Percentiles rank a stretch among this genome's conserved stretches.
Conservation (phyloP, 306 rosid genomes). For the Acacia crassicarpa region DNA sequence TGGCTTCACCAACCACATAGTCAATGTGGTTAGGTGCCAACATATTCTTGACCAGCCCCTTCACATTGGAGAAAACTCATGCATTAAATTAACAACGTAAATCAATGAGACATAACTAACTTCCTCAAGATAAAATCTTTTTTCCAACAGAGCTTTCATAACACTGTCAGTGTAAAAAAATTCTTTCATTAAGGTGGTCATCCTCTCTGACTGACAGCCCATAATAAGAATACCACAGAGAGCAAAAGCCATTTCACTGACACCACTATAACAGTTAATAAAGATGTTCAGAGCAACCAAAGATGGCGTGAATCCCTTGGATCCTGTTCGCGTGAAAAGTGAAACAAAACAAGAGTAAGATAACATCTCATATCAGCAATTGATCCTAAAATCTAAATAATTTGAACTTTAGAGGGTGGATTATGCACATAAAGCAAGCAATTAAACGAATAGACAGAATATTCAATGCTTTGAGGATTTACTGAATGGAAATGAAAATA, state of each 20-base stretch:
- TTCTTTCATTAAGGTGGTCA: not conserved
- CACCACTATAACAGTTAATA: not conserved
- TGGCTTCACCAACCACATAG: not conserved
- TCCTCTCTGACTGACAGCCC: not conserved
- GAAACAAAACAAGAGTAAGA: not conserved
- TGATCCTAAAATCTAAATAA: not conserved
- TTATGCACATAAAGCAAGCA: not conserved
- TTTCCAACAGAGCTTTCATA: not conserved
- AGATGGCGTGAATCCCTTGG: not conserved
- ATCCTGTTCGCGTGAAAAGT: not conserved
- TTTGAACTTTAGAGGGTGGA: not conserved
- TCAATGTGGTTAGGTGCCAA: not conserved
- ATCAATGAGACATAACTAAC: not conserved
- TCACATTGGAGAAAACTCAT: not conserved
- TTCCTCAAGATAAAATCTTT: not conserved
- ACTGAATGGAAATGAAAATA: not conserved
- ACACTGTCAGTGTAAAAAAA: not conserved
- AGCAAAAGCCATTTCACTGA: not conserved
- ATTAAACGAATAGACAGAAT: not conserved
- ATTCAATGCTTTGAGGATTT: not conserved
- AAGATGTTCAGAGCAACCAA: not conserved
- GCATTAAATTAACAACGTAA: not conserved
- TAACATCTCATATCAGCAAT: not conserved
- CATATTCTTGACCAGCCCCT: rapidly evolving
- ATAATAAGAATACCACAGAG: not conserved